Base-by-base conservation (phyloP, 345 rosid genomes). In the Populus simonii region DNA sequence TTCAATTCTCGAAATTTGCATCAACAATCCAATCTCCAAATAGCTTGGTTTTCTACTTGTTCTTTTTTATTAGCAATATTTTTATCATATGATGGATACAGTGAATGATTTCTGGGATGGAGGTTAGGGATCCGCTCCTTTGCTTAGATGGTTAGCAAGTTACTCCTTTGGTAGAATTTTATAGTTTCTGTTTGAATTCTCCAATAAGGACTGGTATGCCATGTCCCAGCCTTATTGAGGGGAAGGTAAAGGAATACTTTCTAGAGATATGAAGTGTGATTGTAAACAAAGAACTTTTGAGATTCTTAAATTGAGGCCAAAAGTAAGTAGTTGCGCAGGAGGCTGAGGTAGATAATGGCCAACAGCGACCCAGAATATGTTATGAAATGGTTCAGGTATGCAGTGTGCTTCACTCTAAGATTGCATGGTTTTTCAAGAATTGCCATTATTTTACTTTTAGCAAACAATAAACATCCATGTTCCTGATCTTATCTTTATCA, bases 1-100 rank as follows among this genome's bases (percentile, higher is more conserved):
- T 96, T 80, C 96, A 96, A 83, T 89, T 96, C 82, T 65, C 95
- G 23, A 88, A 70, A 78, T 89, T 97, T 45, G 83, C 89, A 74
- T 86, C 93, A 65, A 68, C 79, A 72, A 71, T 80, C 76, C 78
- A 71, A 80, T 69, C 81, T 72, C 83, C 82, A 76, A 86, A 79
- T 83, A 74, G 31, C 68, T 74, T 84, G 70, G 18, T 78, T 72
- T 63, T 84, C 76, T 77, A 55, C 80, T 75, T 88, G 69, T 78
- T 82, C 74, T 80, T 74, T 86, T 82, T 83, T 75, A 75, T 62
- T 89, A 74, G 73, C 85, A 39, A 77, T 84, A 74, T 81, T 84
- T 85, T 35, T 22, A 7, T 69, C 55, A 76, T 89, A 39, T 85
- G 80, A 41, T 76, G 79, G 74, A 80, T 36, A 72, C 75, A 69